Evolutionary conservation across 768 basidiomycete genomes (phyloP).

Genomic region (Mycena chlorophos): DNA sequence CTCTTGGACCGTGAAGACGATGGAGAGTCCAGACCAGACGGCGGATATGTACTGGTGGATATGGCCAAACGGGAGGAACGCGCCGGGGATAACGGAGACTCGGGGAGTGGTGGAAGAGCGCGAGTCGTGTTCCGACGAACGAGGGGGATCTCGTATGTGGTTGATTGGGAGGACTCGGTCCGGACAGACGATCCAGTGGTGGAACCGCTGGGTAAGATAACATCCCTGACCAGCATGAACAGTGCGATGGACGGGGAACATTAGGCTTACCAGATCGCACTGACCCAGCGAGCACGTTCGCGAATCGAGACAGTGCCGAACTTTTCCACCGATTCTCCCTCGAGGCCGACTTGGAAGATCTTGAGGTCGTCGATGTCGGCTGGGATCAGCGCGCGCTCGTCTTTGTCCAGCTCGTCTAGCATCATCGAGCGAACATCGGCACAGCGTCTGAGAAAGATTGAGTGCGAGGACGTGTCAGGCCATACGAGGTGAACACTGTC

Average conservation of each 20-base stretch:
- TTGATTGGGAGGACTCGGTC: conserved; percentile 8
- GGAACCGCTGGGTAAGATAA: conserved; percentile 40
- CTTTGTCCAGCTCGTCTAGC: conserved; percentile 38
- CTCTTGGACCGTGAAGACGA: conserved; percentile 38
- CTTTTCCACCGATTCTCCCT: conserved; percentile 50
- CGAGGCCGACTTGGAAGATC: conserved; percentile 67
- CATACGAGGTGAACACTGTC: conserved; percentile 24
- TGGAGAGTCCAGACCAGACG: conserved; percentile 25
- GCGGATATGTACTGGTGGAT: conserved; percentile 30
- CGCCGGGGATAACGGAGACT: conserved; percentile 21
- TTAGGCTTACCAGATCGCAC: conserved; percentile 63
- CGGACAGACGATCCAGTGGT: conserved; percentile 1
- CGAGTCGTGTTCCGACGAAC: conserved; percentile 22
- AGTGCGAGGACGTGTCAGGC: conserved; percentile 36
- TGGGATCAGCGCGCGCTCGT: conserved; percentile 48
- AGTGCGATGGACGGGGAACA: not conserved
- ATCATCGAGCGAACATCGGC: conserved; percentile 64
- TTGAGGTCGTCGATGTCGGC: conserved; percentile 44
- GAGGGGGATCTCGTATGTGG: conserved; percentile 16
- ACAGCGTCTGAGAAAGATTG: conserved; percentile 53
- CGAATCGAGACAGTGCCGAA: conserved; percentile 63
- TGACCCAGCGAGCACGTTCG: conserved; percentile 73
- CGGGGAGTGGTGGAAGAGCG: conserved; percentile 35
- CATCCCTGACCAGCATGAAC: conserved; percentile 43
- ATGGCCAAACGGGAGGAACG: conserved; percentile 12